Base-by-base conservation (phyloP, 164 flowering plant species). In the Nelumbo lutea region DNA sequence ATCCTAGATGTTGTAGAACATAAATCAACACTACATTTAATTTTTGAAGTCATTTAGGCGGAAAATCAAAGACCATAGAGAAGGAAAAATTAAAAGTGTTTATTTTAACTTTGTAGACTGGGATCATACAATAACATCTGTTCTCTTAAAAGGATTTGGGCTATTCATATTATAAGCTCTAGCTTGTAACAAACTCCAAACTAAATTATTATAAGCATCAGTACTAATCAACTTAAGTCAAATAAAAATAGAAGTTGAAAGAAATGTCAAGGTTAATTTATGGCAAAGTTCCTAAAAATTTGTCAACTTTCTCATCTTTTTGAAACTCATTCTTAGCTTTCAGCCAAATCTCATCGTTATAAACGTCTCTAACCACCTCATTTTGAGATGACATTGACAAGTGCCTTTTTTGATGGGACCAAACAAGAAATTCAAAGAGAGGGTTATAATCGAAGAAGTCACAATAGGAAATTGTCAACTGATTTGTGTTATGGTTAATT, bases 281-380 rank as follows among this genome's bases (percentile, higher is more conserved):
- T 91, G 95, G 79, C 93, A 90, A 65, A 91, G 82, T 43, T 97
- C 97, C 41, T 95, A 93, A 75, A 94, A 96, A 79, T 91, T 82
- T 44, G 97, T 80, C 73, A 83, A 85, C 77, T 93, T 93, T 66
- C 89, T 83, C 42, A 93, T 76, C 51, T 90, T 90, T 89, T 59
- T 73, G 65, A 73, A 72, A 80, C 66, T 83, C 88, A 56, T 73
- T 64, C 66, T 83, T 86, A 89, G 83, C 55, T 61, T 65, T 89
- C 94, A 94, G 40, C 89, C 90, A 82, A 82, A 94, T 72, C 96
- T 87, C 80, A 86, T 90, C 58, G 64, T 62, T 62, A 94, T 86
- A 72, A 91, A 94, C 65, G 83, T 77, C 70, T 90, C 89, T 59
- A 94, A 86, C 98, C 98, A 94, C 70, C 83, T 91, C 90, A 85